Evolutionary conservation across 2,329 filamentous ascomycete genomes (phyloP).

Genomic region (Stachybotrys chartarum): DNA sequence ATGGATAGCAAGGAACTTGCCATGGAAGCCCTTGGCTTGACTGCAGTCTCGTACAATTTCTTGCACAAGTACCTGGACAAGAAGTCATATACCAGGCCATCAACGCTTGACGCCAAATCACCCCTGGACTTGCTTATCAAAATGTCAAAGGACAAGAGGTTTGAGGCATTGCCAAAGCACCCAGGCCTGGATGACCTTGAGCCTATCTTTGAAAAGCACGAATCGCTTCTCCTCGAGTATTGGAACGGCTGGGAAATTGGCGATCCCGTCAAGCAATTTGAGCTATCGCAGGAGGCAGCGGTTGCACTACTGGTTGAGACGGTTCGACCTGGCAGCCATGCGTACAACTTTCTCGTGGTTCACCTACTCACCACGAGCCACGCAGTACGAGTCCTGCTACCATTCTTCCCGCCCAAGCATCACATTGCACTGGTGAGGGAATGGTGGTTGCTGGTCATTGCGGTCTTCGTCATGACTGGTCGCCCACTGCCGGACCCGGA

Average conservation of each 20-base stretch:
- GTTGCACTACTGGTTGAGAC: slow-evolving; percentile 56
- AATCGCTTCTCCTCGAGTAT: slow-evolving; percentile 70
- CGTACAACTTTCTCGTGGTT: slow-evolving; percentile 77
- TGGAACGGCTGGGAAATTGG: slow-evolving; percentile 81
- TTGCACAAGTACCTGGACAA: slow-evolving; percentile 67
- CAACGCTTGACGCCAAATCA: slow-evolving; percentile 52
- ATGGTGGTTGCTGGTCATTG: slow-evolving; percentile 82
- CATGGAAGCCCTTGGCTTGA: slow-evolving; percentile 77
- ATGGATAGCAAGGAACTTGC: slow-evolving; percentile 76
- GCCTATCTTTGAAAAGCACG: slow-evolving; percentile 59
- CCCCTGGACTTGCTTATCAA: slow-evolving; percentile 65
- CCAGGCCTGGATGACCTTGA: slow-evolving; percentile 58
- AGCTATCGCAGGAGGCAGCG: slow-evolving; percentile 58
- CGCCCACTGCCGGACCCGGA: slow-evolving; percentile 67
- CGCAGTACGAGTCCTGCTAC: slow-evolving; percentile 78
- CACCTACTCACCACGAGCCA: slow-evolving; percentile 82
- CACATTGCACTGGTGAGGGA: slow-evolving; percentile 71
- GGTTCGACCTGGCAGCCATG: slow-evolving; percentile 47
- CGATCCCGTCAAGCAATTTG: slow-evolving; percentile 67
- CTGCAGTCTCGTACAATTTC: slow-evolving; percentile 50
- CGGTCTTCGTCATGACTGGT: slow-evolving; percentile 68
- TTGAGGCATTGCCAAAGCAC: slow-evolving; percentile 58
- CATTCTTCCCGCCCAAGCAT: slow-evolving; percentile 63
- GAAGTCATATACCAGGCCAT: slow-evolving; percentile 58
- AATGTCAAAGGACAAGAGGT: slow-evolving; percentile 60